Evolutionary conservation across 495 filamentous ascomycete genomes (phyloP).

Genomic region (Podospora anserina): DNA sequence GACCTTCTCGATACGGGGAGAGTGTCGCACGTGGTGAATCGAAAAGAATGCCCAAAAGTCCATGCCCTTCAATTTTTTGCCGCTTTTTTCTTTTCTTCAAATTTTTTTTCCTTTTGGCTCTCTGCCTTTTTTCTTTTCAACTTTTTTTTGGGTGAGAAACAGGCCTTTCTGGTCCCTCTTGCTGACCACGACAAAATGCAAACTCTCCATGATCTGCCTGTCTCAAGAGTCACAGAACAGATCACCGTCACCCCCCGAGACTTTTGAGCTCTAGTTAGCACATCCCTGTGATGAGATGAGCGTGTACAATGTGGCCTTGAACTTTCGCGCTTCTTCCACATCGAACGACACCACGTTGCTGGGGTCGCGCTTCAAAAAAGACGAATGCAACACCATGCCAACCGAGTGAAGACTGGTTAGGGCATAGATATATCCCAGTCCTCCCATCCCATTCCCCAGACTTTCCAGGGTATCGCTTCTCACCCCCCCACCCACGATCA

Average conservation of each 20-base stretch:
- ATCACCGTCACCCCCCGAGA: not conserved
- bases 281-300: not conserved
- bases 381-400: conserved; percentile 35
- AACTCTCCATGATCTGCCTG: not conserved
- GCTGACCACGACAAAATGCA: not conserved
- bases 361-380: conserved; percentile 23
- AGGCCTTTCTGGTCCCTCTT: not conserved
- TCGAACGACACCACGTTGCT: conserved; percentile 19
- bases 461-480: conserved; percentile 30
- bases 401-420: not conserved
- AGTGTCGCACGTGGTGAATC: not conserved
- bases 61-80: not conserved
- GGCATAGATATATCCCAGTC: not conserved
- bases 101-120: not conserved
- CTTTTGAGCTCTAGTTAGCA: no score
- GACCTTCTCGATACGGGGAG: conserved; percentile 8
- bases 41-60: not conserved
- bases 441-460: conserved; percentile 17
- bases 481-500: conserved; percentile 45
- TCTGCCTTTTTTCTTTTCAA: not conserved
- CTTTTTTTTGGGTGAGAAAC: not conserved
- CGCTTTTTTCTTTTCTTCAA: not conserved
- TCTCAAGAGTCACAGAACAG: not conserved
- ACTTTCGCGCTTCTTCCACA: conserved; percentile 13
- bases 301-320: not conserved